Base-by-base conservation (phyloP, 2,329 filamentous ascomycete genomes). In the Pseudogymnoascus sp. region DNA sequence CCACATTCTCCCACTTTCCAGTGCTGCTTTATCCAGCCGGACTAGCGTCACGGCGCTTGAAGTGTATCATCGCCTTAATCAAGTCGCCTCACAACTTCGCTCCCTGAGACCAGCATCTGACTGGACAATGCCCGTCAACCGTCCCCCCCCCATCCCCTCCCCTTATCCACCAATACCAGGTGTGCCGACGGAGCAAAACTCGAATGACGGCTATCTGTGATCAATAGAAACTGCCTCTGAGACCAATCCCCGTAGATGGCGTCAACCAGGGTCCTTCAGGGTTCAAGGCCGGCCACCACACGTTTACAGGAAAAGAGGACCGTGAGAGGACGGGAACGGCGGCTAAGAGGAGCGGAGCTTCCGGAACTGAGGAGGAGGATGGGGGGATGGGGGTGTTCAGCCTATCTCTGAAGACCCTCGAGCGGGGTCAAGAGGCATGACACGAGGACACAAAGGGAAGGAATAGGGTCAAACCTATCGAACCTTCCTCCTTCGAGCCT, bases 1-100 rank as follows among this genome's bases (percentile, higher is more conserved):
- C 53, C 36, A 53, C 61, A 44, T 38, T 36, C 61, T 65, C 33
- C 57, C 36, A 44, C 63, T 65, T 57, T 63, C 64, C 59, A 64
- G 50, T 50, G 66, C 67, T 68, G 67, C 67, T 69, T 68, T 69
- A 67, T 57, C 50, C 65, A 65, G 68, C 33, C 63, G 67, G 63
- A 65, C 68, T 74, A 74, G 75, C 73, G 71, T 74, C 73, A 74
- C 68, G 74, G 74, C 76, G 75, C 73, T 77, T 76, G 74, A 72
- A 57, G 50, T 57, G 50, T 57, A 57, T 76, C 71, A 67, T 71
- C 70, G 72, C 68, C 67, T 38, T 40, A 61, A 63, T 68, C 62
- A 67, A 64, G 60, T 64, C 65, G 65, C 64, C 65, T 68, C 65
- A 62, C 60, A 31, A 61, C 47, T 64, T 63, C 61, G 62, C 36